Evolutionary conservation across 345 rosid genomes (phyloP), one percentile per base, ranked within the genome.

Genomic region (Stellera chamaejasme): DNA sequence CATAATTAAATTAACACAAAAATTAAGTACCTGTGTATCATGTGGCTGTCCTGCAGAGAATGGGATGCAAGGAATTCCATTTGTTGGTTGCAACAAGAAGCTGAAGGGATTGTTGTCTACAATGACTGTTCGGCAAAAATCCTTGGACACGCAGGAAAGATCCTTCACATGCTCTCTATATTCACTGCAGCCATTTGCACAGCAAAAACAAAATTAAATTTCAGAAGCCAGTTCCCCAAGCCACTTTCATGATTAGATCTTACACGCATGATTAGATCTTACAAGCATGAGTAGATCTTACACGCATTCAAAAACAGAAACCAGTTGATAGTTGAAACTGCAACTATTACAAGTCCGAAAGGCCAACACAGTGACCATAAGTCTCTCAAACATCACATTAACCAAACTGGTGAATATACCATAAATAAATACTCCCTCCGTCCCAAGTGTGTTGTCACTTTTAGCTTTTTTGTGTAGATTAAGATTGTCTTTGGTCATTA

Each of bases 21-120:
- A 32, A 5, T 32, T 32, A 32, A 32, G 39, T 32, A 93, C 96
- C 91, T 89, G 96, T 36, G 77, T 75, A 47, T 93, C 99, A 28
- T 75, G 67, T 0, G 92, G 82, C 68, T 82, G 90, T n/a, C 79
- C 88, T 0, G 90, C 88, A 13, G 97, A 83, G 66, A 93, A 94
- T 1, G 99, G 88, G 69, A 87, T 59, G 62, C 99, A 94, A 13
- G 99, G 99, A 66, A 94, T 94, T 58, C 99, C 99, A 59, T 94
- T 94, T 7, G 82, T 48, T 19, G 99, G 99, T 67, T 94, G 99
- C 67, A 94, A 63, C 65, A 93, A 61, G 79, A 93, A 90, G 75
- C 99, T 93, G 80, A 90, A 94, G 0, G 99, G 99, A 61, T 90
- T 90, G 72, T 94, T 90, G 68, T 94, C 99, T 11, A 93, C 96